Base-by-base conservation (phyloP, 2,329 filamentous ascomycete genomes). In the Malbranchea zuffiana region DNA sequence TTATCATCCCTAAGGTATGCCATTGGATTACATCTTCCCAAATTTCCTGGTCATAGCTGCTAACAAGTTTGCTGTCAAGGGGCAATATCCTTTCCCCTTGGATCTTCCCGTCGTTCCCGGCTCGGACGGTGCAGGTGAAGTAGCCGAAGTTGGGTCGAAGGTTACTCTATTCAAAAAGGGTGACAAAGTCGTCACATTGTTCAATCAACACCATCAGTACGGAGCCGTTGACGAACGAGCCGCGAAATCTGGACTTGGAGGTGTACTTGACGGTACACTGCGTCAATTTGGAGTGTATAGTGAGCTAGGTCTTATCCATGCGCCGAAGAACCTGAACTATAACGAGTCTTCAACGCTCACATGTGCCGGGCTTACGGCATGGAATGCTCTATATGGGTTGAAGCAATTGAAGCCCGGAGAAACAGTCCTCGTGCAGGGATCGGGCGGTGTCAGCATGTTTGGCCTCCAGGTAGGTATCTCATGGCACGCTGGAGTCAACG, bases 201-300 rank as follows among this genome's bases (percentile, higher is more conserved):
- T 76, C 65, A 74, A 72, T 52, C 70, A 74, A 50, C 61, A 53
- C 7, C 73, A 75, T 47, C 60, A 72, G 35, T 69, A 60, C 17
- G 71, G 69, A 28, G 59, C 60, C 2, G 54, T 74, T 12, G 51
- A 57, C 32, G 5, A 30, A 6, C 4, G 31, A 66, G 60, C 57
- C 17, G 39, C 61, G 4, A 37, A 42, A 1, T 75, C 74, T 1
- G 79, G 79, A 2, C 69, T 86, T 1, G 82, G 82, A 37, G 81
- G 80, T 32, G 66, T 66, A 7, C 39, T 80, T 1, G 74, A 86
- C 49, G 83, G 83, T 40, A 72, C 71, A 0, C 67, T 88, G 17
- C 72, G 80, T 29, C 66, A 80, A 47, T 76, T 80, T 46, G 80
- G 64, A 41, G 71, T 74, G 7, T 85, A 82, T 53, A 67, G 73